phyloP scores from a whole-genome alignment of 2,329 filamentous ascomycete genomes.

The Aspergillus neoniger region DNA sequence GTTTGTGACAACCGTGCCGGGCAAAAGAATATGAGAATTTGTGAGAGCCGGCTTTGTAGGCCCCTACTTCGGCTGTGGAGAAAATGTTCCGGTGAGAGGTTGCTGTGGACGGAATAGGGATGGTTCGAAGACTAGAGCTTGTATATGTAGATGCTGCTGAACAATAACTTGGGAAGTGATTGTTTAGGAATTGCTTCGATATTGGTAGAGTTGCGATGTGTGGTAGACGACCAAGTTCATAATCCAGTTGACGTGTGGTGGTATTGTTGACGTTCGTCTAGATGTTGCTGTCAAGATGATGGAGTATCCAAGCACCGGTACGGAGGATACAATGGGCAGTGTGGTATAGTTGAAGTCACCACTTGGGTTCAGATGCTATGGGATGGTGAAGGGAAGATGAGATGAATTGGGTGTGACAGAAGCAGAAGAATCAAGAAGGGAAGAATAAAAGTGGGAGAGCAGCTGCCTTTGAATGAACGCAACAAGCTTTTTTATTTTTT shows the following conservation, averaged over 20 bases:
- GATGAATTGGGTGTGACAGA: constrained; percentile 11
- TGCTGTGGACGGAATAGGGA: neutral
- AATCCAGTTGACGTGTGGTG: constrained; percentile 14
- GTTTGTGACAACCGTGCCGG: neutral
- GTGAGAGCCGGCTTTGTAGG: neutral
- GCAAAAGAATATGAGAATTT: neutral
- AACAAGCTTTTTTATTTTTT: constrained; percentile 15
- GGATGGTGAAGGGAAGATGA: constrained; percentile 1
- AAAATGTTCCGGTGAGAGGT: too few species aligned
- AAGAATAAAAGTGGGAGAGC: constrained; percentile 18
- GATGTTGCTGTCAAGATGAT: neutral
- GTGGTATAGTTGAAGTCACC: neutral
- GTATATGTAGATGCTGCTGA: neutral
- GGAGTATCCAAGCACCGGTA: neutral
- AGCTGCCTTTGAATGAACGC: constrained; percentile 25
- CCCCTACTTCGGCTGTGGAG: neutral
- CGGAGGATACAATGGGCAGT: neutral
- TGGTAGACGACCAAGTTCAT: constrained; percentile 23
- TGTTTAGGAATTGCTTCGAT: constrained; percentile 29
- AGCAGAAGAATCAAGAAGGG: constrained; percentile 6
- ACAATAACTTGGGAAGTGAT: neutral
- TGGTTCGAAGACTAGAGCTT: neutral
- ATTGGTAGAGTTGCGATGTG: constrained; percentile 24
- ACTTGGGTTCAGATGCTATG: neutral
- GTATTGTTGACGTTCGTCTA: neutral